A percentile compares a stretch with the other conserved stretches of the same genome.
phyloP scores from a whole-genome alignment of 768 basidiomycete species.

The Leucocoprinus sp. region DNA sequence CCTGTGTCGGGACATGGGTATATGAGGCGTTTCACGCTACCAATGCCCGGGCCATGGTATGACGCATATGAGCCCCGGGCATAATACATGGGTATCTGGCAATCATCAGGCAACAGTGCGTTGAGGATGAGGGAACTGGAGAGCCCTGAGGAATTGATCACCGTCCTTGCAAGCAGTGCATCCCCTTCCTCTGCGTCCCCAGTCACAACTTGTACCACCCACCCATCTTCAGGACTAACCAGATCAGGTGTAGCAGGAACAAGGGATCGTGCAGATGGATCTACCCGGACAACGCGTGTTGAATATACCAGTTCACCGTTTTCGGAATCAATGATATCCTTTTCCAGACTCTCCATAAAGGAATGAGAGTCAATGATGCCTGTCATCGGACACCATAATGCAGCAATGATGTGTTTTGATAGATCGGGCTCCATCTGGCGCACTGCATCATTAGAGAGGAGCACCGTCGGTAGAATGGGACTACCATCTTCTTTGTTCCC shows the following conservation, averaged over 20 bases:
- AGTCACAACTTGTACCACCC: conserved; percentile 81
- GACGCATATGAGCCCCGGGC: conserved; percentile 83
- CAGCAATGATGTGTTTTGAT: conserved; percentile 57
- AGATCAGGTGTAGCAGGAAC: conserved; percentile 17
- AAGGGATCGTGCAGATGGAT: conserved; percentile 37
- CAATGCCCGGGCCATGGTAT: conserved; percentile 74
- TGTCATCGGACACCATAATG: conserved; percentile 78
- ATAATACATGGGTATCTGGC: conserved; percentile 68
- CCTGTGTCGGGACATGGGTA: conserved; percentile 83
- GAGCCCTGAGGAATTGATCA: conserved; percentile 82
- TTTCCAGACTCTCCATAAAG: conserved; percentile 76
- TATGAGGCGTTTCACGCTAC: conserved; percentile 64
- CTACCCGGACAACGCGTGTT: conserved; percentile 81
- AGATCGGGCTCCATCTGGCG: conserved; percentile 77
- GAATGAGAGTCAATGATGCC: conserved; percentile 88
- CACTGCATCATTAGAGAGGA: conserved; percentile 63
- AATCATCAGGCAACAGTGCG: conserved; percentile 47
- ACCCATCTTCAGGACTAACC: conserved; percentile 48
- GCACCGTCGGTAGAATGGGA: conserved; percentile 48
- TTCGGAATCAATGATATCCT: conserved; percentile 67
- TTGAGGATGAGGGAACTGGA: conserved; percentile 67
- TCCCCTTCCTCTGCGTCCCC: conserved; percentile 38
- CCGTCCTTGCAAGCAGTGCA: conserved; percentile 60
- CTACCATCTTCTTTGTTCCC: conserved; percentile 13
- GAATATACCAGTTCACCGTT: conserved; percentile 65